Conservation (phyloP, 805 yeast species). For the Nadsonia fulvescens region DNA sequence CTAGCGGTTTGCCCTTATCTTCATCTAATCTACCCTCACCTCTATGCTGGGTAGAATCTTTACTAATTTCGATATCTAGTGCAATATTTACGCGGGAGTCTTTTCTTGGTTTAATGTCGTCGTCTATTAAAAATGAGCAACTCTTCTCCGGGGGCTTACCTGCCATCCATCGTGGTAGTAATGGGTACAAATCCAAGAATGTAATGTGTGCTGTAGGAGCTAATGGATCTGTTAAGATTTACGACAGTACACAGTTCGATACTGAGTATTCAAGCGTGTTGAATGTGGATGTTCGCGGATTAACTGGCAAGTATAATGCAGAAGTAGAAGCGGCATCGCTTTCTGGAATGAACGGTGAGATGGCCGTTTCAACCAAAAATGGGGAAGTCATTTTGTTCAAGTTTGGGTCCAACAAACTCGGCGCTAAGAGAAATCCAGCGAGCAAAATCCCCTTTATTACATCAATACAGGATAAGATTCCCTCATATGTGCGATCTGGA, state of each 20-base stretch:
- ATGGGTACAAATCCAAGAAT: slow-evolving; percentile 33
- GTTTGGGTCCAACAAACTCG: slow-evolving; percentile 41
- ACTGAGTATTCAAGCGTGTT: slow-evolving; percentile 38
- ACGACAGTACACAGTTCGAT: slow-evolving; percentile 72
- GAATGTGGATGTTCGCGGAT: slow-evolving; percentile 36
- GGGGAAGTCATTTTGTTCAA: slow-evolving; percentile 67
- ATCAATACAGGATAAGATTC: slow-evolving; percentile 29
- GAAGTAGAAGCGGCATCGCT: slow-evolving; percentile 42
- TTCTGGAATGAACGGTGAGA: slow-evolving; percentile 60
- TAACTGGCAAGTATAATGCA: slow-evolving; percentile 23
- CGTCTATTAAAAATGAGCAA: slow-evolving; percentile 21
- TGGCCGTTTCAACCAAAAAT: slow-evolving; percentile 45
- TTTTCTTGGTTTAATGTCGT: slow-evolving; percentile 67
- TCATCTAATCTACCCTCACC: slow-evolving; percentile 65
- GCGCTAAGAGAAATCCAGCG: too few relatives aligned
- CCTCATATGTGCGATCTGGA: slow-evolving; percentile 34
- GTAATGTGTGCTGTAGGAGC: slow-evolving; percentile 67
- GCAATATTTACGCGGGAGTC: slow-evolving; percentile 40
- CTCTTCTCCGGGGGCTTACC: slow-evolving; percentile 73
- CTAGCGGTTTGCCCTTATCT: slow-evolving; percentile 33
- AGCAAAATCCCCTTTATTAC: too few relatives aligned
- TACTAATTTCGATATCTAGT: slow-evolving; percentile 37
- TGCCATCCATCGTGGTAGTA: slow-evolving; percentile 27
- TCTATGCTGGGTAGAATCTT: slow-evolving; percentile 62
- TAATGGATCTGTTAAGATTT: slow-evolving; percentile 61